These are phyloP conservation scores for Globisporangium splendens DNA, from an alignment of 352 stramenopile species.

Conservation along the genomic window DNA sequence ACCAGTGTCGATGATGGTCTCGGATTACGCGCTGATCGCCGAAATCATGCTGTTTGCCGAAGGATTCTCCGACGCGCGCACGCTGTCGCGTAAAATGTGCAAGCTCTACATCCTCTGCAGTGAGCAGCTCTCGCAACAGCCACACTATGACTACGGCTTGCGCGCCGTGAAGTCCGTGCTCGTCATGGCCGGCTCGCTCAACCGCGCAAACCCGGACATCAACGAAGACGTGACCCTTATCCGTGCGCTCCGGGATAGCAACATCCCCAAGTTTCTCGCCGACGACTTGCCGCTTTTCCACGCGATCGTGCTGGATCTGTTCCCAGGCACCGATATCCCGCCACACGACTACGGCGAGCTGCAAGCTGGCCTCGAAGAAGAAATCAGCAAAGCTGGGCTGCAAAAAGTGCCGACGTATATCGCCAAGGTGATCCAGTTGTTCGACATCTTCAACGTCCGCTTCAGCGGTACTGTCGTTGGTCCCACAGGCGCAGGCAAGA, in stretches of 20 bases:
- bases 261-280: constrained; percentile 93
- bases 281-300: constrained; percentile 91
- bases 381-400: constrained; percentile 58
- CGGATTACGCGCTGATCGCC: constrained; percentile 93
- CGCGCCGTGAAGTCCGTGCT: constrained; percentile 91
- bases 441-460: constrained; percentile 93
- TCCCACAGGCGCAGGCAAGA: constrained; percentile 82
- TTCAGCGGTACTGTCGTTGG: constrained; percentile 90
- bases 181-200: constrained; percentile 90
- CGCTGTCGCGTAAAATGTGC: constrained; percentile 95
- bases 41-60: constrained; percentile 97
- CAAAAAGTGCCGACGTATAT: constrained; percentile 81
- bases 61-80: constrained; percentile 92
- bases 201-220: constrained; percentile 64
- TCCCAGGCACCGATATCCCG: constrained; percentile 81
- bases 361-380: constrained; percentile 49
- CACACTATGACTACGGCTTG: constrained; percentile 95
- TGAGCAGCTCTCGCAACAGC: constrained; percentile 92
- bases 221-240: constrained; percentile 91
- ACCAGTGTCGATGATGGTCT: constrained; percentile 96
- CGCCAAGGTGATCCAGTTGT: constrained; percentile 93
- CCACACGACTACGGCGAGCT: constrained; percentile 87
- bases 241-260: constrained; percentile 88
- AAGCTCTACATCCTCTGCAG: constrained; percentile 92
- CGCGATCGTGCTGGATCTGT: constrained; percentile 90